These are phyloP conservation scores for Syzygium malaccense DNA, from an alignment of 441 rosid genomes.

Conservation along the genomic window DNA sequence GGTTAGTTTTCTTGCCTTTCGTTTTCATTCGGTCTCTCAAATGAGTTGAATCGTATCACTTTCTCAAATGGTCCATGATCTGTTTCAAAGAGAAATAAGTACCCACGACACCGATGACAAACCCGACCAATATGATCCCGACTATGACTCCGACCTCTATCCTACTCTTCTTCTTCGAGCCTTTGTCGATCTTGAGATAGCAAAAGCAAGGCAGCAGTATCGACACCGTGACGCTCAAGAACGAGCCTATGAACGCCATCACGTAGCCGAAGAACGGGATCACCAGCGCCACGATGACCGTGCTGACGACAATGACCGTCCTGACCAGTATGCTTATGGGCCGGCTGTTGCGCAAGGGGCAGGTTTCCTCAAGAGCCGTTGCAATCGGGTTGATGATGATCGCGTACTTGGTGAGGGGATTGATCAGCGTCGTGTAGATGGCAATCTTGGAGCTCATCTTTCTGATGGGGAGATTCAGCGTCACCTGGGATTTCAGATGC, in stretches of 20 bases:
- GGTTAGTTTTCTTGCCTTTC: not conserved
- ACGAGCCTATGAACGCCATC: constrained; percentile 60
- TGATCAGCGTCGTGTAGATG: constrained; percentile 48
- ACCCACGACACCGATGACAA: constrained; percentile 25
- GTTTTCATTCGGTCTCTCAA: not conserved
- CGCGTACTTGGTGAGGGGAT: constrained; percentile 61
- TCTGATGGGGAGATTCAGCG: constrained; percentile 48
- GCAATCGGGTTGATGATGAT: constrained; percentile 48
- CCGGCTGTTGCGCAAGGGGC: constrained; percentile 14
- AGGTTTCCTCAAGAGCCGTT: constrained; percentile 29
- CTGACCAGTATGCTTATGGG: constrained; percentile 30
- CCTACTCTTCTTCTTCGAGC: constrained; percentile 20
- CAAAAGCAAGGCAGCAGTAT: constrained; percentile 51
- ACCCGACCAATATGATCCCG: constrained; percentile 30
- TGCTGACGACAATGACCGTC: constrained; percentile 40
- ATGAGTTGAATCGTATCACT: not conserved
- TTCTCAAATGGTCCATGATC: constrained; percentile 24
- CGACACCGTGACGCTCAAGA: constrained; percentile 37
- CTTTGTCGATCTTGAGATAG: constrained; percentile 36
- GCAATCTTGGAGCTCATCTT: constrained; percentile 48
- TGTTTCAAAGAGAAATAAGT: constrained; percentile 40
- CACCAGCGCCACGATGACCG: constrained; percentile 40
- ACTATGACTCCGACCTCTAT: constrained; percentile 24
- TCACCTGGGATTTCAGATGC: constrained; percentile 51
- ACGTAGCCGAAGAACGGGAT: constrained; percentile 61